phyloP scores from a whole-genome alignment of 148 eudicot genomes.

The Spergularia bocconei region DNA sequence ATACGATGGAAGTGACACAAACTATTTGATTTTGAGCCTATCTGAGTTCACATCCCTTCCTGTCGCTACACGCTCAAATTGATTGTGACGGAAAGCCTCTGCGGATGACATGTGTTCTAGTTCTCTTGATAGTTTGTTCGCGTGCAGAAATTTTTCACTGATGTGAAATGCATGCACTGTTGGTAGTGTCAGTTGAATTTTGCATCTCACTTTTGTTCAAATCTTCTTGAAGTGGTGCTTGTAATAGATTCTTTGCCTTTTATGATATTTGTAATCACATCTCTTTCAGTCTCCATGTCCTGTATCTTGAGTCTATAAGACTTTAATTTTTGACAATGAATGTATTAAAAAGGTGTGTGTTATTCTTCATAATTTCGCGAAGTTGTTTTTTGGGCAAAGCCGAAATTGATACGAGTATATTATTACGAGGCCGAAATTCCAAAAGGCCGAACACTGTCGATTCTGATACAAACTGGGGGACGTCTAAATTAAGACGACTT shows the following conservation, averaged over 20 bases:
- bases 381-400: too few species aligned
- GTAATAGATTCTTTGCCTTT: conserved; percentile 7
- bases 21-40: not conserved
- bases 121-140: conserved; percentile 3
- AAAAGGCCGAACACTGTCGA: too few species aligned
- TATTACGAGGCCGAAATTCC: too few species aligned
- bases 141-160: conserved; percentile 22
- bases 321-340: not conserved
- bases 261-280: conserved; percentile 13
- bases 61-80: conserved; percentile 13
- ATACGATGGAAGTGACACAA: not conserved
- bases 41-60: not conserved
- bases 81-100: conserved; percentile 10
- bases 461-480: too few species aligned
- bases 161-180: conserved; percentile 15
- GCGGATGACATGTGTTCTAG: conserved; percentile 3
- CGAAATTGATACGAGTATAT: too few species aligned
- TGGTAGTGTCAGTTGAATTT: conserved; percentile 22
- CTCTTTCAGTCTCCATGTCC: not conserved
- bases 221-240: conserved; percentile 11
- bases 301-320: not conserved
- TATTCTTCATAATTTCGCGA: too few species aligned
- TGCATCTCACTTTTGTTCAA: conserved; percentile 17
- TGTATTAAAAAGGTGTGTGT: not conserved
- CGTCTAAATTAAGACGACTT: too few species aligned